These are phyloP conservation scores for Fusarium tupiense DNA, from an alignment of 2,329 filamentous ascomycete species.

Conservation along the genomic window DNA sequence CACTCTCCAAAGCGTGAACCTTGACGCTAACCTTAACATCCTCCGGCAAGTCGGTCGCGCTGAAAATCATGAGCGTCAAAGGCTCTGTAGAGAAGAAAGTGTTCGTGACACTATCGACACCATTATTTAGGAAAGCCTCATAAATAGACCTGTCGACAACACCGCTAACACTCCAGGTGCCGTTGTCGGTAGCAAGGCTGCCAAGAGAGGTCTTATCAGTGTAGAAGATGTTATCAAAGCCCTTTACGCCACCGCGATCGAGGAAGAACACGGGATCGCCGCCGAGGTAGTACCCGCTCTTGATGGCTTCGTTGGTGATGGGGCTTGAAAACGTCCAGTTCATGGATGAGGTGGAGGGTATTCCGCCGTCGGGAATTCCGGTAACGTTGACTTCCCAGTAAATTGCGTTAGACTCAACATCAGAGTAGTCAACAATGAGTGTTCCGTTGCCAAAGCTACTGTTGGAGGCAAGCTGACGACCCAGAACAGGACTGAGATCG, in stretches of 20 bases:
- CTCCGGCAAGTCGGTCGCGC: constrained; percentile 29
- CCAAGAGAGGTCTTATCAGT: constrained; percentile 45
- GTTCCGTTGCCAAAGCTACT: constrained; percentile 58
- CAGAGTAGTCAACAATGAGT: constrained; percentile 60
- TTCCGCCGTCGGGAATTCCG: constrained; percentile 37
- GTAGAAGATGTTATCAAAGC: constrained; percentile 47
- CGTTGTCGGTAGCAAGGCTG: constrained; percentile 15
- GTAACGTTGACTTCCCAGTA: constrained; percentile 66
- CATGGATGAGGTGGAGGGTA: constrained; percentile 36
- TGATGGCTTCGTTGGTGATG: constrained; percentile 39
- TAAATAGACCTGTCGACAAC: constrained; percentile 50
- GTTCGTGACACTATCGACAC: constrained; percentile 47
- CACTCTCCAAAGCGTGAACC: constrained; percentile 42
- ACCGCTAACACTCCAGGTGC: constrained; percentile 45
- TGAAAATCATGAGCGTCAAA: constrained; percentile 37
- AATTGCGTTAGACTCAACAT: constrained; percentile 53
- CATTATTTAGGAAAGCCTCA: constrained; percentile 49
- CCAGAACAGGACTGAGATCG: constrained; percentile 59
- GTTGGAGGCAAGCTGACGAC: constrained; percentile 54
- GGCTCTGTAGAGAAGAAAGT: constrained; percentile 46
- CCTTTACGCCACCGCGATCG: constrained; percentile 41
- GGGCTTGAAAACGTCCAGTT: constrained; percentile 45
- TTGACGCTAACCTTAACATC: constrained; percentile 33
- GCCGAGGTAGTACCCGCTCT: constrained; percentile 43
- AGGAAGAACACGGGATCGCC: constrained; percentile 44